Conservation (phyloP, 768 basidiomycete species). For the Termitomyces sp. region DNA sequence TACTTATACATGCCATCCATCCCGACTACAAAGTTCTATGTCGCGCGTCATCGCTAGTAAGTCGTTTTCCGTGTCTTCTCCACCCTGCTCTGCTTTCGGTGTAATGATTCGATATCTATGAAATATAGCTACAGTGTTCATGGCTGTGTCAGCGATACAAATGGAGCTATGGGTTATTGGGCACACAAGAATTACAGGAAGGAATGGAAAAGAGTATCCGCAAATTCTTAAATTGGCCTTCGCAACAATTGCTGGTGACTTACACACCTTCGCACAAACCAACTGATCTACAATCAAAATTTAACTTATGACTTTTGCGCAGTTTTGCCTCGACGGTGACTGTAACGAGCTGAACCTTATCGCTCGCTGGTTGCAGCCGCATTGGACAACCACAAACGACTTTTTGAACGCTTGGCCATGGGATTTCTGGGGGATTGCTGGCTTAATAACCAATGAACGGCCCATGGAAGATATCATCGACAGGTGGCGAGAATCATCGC, state of each 20-base stretch:
- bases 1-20: too few relatives aligned
- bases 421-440: not conserved
- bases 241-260: not conserved
- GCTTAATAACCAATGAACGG: too few relatives aligned
- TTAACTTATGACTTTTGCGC: not conserved
- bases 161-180: conserved; percentile 87
- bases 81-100: not conserved
- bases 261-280: not conserved
- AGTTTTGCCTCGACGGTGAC: too few relatives aligned
- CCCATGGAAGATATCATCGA: too few relatives aligned
- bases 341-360: not conserved
- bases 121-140: conserved; percentile 57
- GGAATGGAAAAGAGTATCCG: conserved; percentile 86
- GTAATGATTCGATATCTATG: not conserved
- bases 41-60: conserved; percentile 43
- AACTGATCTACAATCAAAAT: not conserved
- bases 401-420: not conserved
- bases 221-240: not conserved
- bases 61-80: conserved; percentile 15
- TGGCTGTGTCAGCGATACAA: conserved; percentile 48
- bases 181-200: conserved; percentile 95
- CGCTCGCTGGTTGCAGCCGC: not conserved
- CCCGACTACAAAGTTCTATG: too few relatives aligned
- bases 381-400: not conserved
- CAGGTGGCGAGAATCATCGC: not conserved